Evolutionary conservation across 2,329 filamentous ascomycete species (phyloP).

Genomic region (Penicillium sclerotiorum): DNA sequence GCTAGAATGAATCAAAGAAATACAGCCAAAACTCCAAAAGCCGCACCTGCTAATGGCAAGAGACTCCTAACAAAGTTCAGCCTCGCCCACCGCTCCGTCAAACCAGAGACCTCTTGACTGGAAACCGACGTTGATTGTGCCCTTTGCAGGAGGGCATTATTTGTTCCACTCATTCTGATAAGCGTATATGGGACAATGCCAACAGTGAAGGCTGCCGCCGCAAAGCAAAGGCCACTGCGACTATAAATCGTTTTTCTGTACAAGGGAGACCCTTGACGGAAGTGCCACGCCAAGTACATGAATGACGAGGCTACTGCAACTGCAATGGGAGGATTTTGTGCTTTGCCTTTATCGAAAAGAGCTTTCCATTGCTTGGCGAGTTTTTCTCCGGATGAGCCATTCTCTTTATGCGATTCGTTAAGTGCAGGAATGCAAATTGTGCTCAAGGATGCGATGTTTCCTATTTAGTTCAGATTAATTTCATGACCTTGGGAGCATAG

Average conservation of each 20-base stretch:
- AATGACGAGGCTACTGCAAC: constrained; percentile 23
- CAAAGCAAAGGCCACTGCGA: constrained; percentile 25
- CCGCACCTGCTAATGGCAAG: constrained; percentile 23
- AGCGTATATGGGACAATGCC: constrained; percentile 39
- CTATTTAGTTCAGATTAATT: constrained; percentile 11
- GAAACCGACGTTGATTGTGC: constrained; percentile 10
- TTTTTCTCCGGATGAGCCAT: constrained; percentile 6
- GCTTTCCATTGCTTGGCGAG: constrained; percentile 22
- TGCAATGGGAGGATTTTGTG: constrained; percentile 30
- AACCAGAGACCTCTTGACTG: constrained; percentile 16
- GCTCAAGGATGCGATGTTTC: constrained; percentile 33
- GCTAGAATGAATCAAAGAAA: constrained; percentile 6
- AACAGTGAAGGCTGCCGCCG: constrained; percentile 32
- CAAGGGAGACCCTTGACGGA: constrained; percentile 18
- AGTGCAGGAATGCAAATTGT: constrained; percentile 28
- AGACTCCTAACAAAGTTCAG: constrained; percentile 24
- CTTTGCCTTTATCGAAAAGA: constrained; percentile 25
- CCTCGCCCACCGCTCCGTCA: constrained; percentile 23
- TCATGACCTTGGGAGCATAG: too few species aligned
- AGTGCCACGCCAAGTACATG: constrained; percentile 33
- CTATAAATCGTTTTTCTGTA: constrained; percentile 13
- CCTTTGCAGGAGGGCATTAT: constrained; percentile 28
- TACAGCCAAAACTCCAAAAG: constrained; percentile 18
- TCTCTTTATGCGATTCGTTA: constrained; percentile 20
- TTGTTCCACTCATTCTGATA: constrained; percentile 31